Percentiles rank a stretch among this genome's conserved stretches.
phyloP scores from a whole-genome alignment of 1,284 basidiomycete species.

The Inonotus obliquus region DNA sequence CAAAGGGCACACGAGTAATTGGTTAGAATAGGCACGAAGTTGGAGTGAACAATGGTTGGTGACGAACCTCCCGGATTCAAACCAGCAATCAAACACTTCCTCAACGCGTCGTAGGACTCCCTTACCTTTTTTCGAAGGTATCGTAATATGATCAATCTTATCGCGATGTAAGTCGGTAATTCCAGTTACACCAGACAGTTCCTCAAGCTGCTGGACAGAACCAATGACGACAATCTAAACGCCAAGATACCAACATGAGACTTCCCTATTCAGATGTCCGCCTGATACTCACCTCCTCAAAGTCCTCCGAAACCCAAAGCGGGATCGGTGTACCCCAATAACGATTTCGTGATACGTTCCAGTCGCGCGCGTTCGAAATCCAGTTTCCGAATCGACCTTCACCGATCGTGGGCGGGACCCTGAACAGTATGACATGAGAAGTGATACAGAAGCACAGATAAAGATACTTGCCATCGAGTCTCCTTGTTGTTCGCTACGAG shows the following conservation, averaged over 20 bases:
- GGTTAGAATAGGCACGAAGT: neutral
- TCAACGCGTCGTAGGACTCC: constrained; percentile 86
- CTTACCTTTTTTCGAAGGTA: constrained; percentile 90
- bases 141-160: constrained; percentile 93
- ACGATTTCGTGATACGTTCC: constrained; percentile 98
- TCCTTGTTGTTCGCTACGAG: constrained; percentile 89
- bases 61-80: constrained; percentile 92
- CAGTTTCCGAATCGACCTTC: constrained; percentile 96
- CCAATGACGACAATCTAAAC: constrained; percentile 79
- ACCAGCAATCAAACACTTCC: constrained; percentile 99
- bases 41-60: too few species aligned
- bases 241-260: constrained; percentile 3
- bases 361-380: constrained; percentile 96
- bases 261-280: neutral
- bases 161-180: constrained; percentile 96
- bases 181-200: constrained; percentile 79
- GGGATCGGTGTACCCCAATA: constrained; percentile 99
- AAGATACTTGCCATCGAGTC: constrained; percentile 73
- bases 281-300: constrained; percentile 68
- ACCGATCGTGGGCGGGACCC: constrained; percentile 89
- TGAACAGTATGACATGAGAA: constrained; percentile 27
- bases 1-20: neutral
- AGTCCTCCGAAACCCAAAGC: constrained; percentile 93
- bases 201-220: constrained; percentile 87
- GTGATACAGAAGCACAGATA: neutral